A percentile compares a stretch with the other conserved stretches of the same genome.
Conservation (phyloP, 164 flowering plant genomes). For the Berberis thunbergii region DNA sequence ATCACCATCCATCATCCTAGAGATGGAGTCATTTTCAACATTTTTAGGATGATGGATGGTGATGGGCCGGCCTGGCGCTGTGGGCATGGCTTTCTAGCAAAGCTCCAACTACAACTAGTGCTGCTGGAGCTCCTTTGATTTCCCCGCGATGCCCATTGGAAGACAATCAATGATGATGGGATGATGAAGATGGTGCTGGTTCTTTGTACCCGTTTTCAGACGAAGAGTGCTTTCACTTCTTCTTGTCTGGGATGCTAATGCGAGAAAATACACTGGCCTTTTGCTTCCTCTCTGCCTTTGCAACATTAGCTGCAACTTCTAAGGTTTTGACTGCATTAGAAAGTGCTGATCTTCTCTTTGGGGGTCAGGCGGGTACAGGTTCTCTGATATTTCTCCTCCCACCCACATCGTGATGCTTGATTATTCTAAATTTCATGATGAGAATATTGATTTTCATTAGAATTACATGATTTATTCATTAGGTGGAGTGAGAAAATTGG, state of each 20-base stretch:
- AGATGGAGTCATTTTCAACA: too few species aligned
- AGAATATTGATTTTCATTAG: too few species aligned
- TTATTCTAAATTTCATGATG: too few species aligned
- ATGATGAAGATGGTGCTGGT: conserved; percentile 1
- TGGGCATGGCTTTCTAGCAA: too few species aligned
- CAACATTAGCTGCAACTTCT: background rate
- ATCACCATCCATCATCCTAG: too few species aligned
- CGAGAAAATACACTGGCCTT: conserved; percentile 85
- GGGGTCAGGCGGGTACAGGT: background rate
- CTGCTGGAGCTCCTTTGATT: conserved; percentile 12
- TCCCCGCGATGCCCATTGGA: conserved; percentile 3
- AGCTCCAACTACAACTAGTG: too few species aligned
- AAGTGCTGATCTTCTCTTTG: background rate
- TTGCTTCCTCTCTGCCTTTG: conserved; percentile 15
- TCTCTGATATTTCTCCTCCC: background rate
- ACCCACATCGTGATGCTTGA: too few species aligned
- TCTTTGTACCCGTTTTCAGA: conserved; percentile 18
- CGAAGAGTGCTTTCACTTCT: conserved; percentile 41
- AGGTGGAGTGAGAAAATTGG: too few species aligned
- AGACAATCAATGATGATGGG: background rate
- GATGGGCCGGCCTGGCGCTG: too few species aligned
- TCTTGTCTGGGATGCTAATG: conserved; percentile 61
- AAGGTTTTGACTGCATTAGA: background rate
- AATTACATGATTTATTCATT: too few species aligned
- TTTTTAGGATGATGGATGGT: too few species aligned